Conservation (phyloP, 495 filamentous ascomycete species). For the Letharia columbiana region DNA sequence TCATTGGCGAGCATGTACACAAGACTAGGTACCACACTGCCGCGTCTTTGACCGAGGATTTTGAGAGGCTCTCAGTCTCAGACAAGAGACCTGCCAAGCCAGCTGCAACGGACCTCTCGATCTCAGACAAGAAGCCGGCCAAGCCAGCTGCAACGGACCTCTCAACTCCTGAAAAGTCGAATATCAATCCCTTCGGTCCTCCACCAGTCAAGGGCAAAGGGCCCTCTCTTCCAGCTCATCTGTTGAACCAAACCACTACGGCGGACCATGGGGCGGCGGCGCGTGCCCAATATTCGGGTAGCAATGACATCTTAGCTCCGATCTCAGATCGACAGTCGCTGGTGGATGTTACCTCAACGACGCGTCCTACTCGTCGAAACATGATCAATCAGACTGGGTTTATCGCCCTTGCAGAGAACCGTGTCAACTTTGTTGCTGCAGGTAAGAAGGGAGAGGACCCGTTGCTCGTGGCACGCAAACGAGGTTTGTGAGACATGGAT, state of each 20-base stretch:
- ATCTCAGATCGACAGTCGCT: not conserved
- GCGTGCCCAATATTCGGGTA: constrained; percentile 1
- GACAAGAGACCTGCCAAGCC: not conserved
- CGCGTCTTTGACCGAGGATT: constrained; percentile 28
- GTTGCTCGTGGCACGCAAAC: not conserved
- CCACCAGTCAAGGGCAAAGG: not conserved
- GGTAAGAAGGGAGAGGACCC: not conserved
- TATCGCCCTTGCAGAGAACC: constrained; percentile 7
- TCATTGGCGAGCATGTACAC: constrained; percentile 20
- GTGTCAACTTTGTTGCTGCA: not conserved
- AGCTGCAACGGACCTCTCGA: not conserved
- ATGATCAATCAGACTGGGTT: constrained; percentile 14
- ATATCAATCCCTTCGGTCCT: constrained; percentile 6
- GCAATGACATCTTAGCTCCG: not conserved
- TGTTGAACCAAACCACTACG: constrained; percentile 8
- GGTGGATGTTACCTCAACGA: not conserved
- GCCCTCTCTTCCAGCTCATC: constrained; percentile 5
- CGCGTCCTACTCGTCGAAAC: not conserved
- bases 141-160: not conserved
- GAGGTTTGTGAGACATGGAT: not conserved
- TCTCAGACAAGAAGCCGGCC: constrained; percentile 13
- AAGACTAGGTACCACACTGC: constrained; percentile 13
- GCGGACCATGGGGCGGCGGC: constrained; percentile 12
- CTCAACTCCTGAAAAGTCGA: not conserved
- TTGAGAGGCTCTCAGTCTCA: constrained; percentile 26